A percentile compares a stretch with the other conserved stretches of the same genome.
phyloP scores from a whole-genome alignment of 2,329 filamentous ascomycete genomes.

The Fusarium sp. region DNA sequence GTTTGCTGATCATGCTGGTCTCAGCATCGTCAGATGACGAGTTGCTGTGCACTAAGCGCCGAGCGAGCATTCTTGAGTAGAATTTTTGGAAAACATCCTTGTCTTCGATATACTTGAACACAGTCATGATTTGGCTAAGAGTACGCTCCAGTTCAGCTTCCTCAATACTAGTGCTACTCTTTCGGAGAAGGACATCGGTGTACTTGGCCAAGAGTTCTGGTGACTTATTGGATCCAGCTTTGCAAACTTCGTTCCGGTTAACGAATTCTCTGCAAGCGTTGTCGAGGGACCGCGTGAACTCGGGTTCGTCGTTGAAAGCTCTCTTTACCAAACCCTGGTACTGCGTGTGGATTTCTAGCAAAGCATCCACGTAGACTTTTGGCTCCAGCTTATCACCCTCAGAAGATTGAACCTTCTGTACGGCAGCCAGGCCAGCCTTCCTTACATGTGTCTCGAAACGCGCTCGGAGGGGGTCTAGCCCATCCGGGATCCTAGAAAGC shows the following conservation, averaged over 20 bases:
- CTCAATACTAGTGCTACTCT: constrained; percentile 91
- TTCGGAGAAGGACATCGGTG: constrained; percentile 90
- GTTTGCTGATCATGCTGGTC: constrained; percentile 99
- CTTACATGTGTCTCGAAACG: constrained; percentile 94
- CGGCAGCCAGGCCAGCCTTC: constrained; percentile 87
- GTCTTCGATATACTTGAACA: constrained; percentile 99
- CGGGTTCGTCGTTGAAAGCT: constrained; percentile 94
- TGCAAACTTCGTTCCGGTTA: constrained; percentile 97
- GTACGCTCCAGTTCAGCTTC: constrained; percentile 93
- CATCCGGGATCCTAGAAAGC: constrained; percentile 88
- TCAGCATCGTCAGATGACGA: constrained; percentile 98
- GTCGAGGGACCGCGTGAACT: constrained; percentile 95
- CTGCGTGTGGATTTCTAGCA: constrained; percentile 93
- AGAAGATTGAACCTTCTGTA: constrained; percentile 87
- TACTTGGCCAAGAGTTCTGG: constrained; percentile 97
- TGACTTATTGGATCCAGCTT: constrained; percentile 90
- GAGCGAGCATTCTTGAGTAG: constrained; percentile 95
- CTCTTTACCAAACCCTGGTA: constrained; percentile 92
- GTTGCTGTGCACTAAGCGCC: constrained; percentile 92
- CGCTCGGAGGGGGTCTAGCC: constrained; percentile 86
- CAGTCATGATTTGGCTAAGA: constrained; percentile 94
- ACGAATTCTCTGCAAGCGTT: constrained; percentile 99
- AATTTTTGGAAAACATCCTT: constrained; percentile 99
- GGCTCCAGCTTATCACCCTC: constrained; percentile 93
- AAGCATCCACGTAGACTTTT: constrained; percentile 94